Evolutionary conservation across 495 filamentous ascomycete genomes (phyloP).

Genomic region (Cudoniella acicularis): DNA sequence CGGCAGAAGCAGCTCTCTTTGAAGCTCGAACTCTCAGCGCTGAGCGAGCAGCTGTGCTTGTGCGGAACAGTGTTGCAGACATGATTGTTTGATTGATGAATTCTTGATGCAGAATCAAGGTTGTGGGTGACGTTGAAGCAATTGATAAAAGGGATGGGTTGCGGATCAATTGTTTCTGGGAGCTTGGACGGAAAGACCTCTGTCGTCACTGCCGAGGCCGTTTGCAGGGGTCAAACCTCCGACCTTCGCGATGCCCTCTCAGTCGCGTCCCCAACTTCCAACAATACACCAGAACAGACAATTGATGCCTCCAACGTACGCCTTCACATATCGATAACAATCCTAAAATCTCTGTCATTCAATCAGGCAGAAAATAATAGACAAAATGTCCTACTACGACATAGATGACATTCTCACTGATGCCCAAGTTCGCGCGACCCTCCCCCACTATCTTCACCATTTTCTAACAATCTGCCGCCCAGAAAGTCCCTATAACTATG

Average conservation of each 20-base stretch:
- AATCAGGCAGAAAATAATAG: constrained; percentile 23
- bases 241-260: not conserved
- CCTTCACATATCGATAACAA: not conserved
- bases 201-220: not conserved
- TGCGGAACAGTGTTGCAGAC: constrained; percentile 51
- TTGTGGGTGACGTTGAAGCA: not conserved
- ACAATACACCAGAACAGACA: not conserved
- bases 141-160: not conserved
- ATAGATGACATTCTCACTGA: constrained; percentile 92
- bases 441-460: constrained; percentile 8
- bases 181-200: not conserved
- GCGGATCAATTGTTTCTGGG: not conserved
- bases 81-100: constrained; percentile 29
- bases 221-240: not conserved
- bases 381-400: constrained; percentile 82
- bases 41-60: constrained; percentile 34
- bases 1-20: constrained; percentile 50
- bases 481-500: constrained; percentile 97
- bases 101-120: not conserved
- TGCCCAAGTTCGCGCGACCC: constrained; percentile 60
- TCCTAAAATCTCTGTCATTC: not conserved
- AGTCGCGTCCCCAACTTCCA: not conserved
- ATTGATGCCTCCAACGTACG: not conserved
- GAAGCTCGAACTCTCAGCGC: constrained; percentile 42
- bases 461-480: constrained; percentile 5